Base-by-base conservation (phyloP, 2,329 filamentous ascomycete species). In the Aspergillus aculeatinus region DNA sequence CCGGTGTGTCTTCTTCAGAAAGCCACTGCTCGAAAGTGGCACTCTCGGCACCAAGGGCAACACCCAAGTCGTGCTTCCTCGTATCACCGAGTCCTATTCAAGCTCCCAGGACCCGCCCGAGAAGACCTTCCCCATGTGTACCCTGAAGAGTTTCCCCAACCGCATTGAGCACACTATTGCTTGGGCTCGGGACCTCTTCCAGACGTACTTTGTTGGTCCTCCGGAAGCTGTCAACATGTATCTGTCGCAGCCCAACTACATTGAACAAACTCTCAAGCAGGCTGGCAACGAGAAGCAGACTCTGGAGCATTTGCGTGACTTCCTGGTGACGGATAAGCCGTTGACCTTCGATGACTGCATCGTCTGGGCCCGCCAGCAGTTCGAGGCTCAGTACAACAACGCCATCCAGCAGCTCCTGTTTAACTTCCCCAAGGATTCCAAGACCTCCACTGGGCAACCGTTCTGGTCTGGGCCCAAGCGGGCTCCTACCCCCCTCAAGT, bases 381-480 rank as follows among this genome's bases (percentile, higher is more conserved):
- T 99, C 65, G 95, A 99, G 82, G 92, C 91, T 76, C 92, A 97
- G 77, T 99, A 95, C 79, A 92, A 96, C 80, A 96, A 99, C 74
- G 91, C 92, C 55, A 96, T 99, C 63, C 91, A 95, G 74, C 95
- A 99, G 77, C 82, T 99, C 55, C 82, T 99, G 35, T 96, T 90
- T 83, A 98, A 97, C 80, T 99, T 99, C 81, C 95, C 95, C 63
- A 96, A 96, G 78, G 94, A 98, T 74, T 90, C 92, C 0, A 87
- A 85, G 58, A 96, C 95, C 1, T 96, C 92, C 2, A 89, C 86
- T 42, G 95, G 95, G 33, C 90, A 93, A 64, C 90, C 87, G 1
- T 99, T 99, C 84, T 99, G 95, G 95, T 98, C 95, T 31, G 94
- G 95, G 11, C 95, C 95, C 52, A 99, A 99, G 86, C 92, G 95